These are phyloP conservation scores for Eucommia ulmoides DNA, from an alignment of 257 asterid genomes.

Conservation along the genomic window DNA sequence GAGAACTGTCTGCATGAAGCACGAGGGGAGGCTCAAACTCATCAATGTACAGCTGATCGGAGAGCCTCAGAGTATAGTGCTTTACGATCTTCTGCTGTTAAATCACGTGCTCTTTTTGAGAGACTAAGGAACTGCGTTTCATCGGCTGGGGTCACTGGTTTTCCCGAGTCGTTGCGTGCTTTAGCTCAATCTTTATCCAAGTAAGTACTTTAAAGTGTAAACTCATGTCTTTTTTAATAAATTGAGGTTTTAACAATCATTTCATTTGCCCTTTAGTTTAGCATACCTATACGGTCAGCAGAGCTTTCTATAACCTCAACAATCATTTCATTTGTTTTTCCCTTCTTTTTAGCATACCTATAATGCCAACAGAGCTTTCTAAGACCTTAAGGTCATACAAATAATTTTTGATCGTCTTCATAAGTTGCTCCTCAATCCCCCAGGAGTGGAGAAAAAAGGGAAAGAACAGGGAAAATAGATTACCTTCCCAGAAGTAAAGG, in stretches of 20 bases:
- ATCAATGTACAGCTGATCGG: slow-evolving; percentile 88
- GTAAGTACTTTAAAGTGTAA: slow-evolving; percentile 17
- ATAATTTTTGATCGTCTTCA: no score
- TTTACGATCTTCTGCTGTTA: slow-evolving; percentile 84
- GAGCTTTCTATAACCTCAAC: no score
- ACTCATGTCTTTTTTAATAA: not conserved
- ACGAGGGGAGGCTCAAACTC: slow-evolving; percentile 37
- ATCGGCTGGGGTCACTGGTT: slow-evolving; percentile 43
- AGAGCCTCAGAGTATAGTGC: slow-evolving; percentile 81
- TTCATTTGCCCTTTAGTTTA: not conserved
- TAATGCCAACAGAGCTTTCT: no score
- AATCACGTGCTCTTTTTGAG: slow-evolving; percentile 68
- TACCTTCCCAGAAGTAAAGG: no score
- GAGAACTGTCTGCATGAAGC: slow-evolving; percentile 3
- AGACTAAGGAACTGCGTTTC: slow-evolving; percentile 68
- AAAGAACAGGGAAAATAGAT: no score
- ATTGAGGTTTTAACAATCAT: not conserved
- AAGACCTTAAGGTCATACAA: no score
- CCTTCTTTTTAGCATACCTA: no score
- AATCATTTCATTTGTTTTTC: no score
- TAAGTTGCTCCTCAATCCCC: no score
- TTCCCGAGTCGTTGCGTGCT: slow-evolving; percentile 54
- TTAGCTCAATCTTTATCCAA: slow-evolving; percentile 69
- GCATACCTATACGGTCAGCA: no score
- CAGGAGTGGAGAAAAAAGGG: no score